Percentiles rank a stretch among this genome's conserved stretches.
phyloP scores from a whole-genome alignment of 2,329 filamentous ascomycete species.

The Monosporascus sp. region DNA sequence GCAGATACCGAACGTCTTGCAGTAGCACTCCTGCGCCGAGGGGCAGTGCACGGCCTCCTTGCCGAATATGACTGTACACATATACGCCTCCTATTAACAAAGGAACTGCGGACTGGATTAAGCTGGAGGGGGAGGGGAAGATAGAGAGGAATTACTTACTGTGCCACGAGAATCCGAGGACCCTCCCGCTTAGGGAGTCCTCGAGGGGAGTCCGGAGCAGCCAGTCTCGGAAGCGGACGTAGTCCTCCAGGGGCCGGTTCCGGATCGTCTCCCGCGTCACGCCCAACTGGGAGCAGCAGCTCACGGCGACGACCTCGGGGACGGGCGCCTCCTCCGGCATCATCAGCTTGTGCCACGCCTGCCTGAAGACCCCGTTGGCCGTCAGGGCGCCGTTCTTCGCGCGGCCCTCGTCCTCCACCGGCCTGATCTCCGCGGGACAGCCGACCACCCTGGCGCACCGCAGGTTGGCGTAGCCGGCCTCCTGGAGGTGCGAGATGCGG shows the following conservation, averaged over 20 bases:
- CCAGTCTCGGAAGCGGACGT: constrained; percentile 54
- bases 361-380: constrained; percentile 36
- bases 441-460: constrained; percentile 55
- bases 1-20: constrained; percentile 60
- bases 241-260: constrained; percentile 44
- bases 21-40: constrained; percentile 56
- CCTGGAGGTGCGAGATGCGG: constrained; percentile 42
- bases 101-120: too few species aligned
- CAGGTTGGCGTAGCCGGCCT: constrained; percentile 54
- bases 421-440: constrained; percentile 44
- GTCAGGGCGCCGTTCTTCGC: constrained; percentile 29
- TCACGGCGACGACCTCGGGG: constrained; percentile 44
- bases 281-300: constrained; percentile 64
- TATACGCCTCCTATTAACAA: not conserved
- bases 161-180: constrained; percentile 64
- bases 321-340: constrained; percentile 34
- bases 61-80: constrained; percentile 48
- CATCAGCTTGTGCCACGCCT: constrained; percentile 36
- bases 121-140: constrained; percentile 17
- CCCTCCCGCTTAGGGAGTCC: constrained; percentile 51
- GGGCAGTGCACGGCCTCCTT: constrained; percentile 56
- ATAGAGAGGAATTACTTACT: constrained; percentile 38
- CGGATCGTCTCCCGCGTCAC: constrained; percentile 48
- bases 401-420: constrained; percentile 29
- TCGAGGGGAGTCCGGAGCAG: constrained; percentile 48